phyloP scores from a whole-genome alignment of 2,329 filamentous ascomycete species.

The Rhexocercosporidium sp. region DNA sequence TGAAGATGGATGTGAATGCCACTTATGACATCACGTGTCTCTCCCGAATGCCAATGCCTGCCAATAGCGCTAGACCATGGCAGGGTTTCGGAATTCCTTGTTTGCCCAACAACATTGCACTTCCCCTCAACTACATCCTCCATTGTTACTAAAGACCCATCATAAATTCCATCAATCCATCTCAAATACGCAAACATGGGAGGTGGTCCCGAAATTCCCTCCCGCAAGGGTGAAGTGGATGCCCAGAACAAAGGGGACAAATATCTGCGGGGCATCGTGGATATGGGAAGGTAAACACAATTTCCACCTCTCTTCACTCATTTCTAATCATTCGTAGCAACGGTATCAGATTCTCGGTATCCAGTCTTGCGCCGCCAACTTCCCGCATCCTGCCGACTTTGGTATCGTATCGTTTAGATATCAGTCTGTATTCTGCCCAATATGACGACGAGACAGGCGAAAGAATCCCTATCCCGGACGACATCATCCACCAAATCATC shows the following conservation, averaged over 20 bases:
- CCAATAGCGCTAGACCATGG: slow-evolving; percentile 2
- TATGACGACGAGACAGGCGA: slow-evolving; percentile 48
- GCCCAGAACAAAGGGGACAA: slow-evolving; percentile 19
- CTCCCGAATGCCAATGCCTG: background rate
- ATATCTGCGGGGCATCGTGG: slow-evolving; percentile 42
- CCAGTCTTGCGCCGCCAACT: slow-evolving; percentile 59
- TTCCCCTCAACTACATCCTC: background rate
- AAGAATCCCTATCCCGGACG: slow-evolving; percentile 57
- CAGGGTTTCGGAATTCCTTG: background rate
- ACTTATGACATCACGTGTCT: background rate
- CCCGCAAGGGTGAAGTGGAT: slow-evolving; percentile 9
- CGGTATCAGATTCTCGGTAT: slow-evolving; percentile 75
- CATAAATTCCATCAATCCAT: background rate
- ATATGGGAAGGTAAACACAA: slow-evolving; percentile 46
- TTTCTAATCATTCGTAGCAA: slow-evolving; percentile 52
- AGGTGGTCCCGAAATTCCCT: slow-evolving; percentile 13
- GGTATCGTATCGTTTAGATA: slow-evolving; percentile 62
- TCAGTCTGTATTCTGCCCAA: slow-evolving; percentile 70
- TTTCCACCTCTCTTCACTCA: background rate
- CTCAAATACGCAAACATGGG: slow-evolving; percentile 8
- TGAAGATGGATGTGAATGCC: background rate
- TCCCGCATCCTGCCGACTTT: slow-evolving; percentile 63
- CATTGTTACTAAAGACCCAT: background rate
- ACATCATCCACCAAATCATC: slow-evolving; percentile 56
- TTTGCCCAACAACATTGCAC: background rate